Conservation (phyloP, 495 filamentous ascomycete genomes). For the Venustampulla echinocandica region DNA sequence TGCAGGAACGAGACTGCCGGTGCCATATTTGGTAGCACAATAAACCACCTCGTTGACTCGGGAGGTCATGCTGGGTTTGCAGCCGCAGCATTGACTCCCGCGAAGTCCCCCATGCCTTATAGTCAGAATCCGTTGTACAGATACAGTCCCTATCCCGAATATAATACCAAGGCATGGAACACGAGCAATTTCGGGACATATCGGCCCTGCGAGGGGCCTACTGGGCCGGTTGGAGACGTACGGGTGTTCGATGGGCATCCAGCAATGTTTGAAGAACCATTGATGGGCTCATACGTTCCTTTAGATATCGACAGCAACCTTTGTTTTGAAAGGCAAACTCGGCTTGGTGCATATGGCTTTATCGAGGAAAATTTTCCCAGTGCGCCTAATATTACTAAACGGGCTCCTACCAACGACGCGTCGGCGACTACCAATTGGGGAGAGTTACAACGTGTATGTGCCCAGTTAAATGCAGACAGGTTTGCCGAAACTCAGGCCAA, state of each 20-base stretch:
- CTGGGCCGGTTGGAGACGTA: conserved; percentile 5
- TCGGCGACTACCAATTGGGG: conserved; percentile 69
- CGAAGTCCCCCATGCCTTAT: conserved; percentile 17
- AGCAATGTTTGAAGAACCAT: conserved; percentile 62
- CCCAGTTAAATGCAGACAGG: conserved; percentile 46
- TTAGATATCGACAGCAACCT: conserved; percentile 69
- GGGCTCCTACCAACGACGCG: not conserved
- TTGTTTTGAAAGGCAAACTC: conserved; percentile 86
- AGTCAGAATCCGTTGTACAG: conserved; percentile 25
- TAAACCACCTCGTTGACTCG: conserved; percentile 27
- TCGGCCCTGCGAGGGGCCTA: conserved; percentile 21
- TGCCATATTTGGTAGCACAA: conserved; percentile 38
- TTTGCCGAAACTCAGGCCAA: not conserved
- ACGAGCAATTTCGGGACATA: conserved; percentile 10
- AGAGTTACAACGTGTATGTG: conserved; percentile 54
- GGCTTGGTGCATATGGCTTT: conserved; percentile 74
- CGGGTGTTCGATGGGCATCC: conserved; percentile 51
- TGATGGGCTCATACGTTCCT: conserved; percentile 67
- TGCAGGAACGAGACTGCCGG: conserved; percentile 23
- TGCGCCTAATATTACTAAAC: not conserved
- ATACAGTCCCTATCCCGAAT: conserved; percentile 43
- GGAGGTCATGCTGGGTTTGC: conserved; percentile 12
- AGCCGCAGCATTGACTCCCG: conserved; percentile 22
- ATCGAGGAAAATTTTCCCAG: conserved; percentile 27
- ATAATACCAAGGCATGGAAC: conserved; percentile 27